A percentile compares a stretch with the other conserved stretches of the same genome.
Evolutionary conservation across 169 alveolate genomes (phyloP).

Genomic region (Cryptosporidium baileyi): DNA sequence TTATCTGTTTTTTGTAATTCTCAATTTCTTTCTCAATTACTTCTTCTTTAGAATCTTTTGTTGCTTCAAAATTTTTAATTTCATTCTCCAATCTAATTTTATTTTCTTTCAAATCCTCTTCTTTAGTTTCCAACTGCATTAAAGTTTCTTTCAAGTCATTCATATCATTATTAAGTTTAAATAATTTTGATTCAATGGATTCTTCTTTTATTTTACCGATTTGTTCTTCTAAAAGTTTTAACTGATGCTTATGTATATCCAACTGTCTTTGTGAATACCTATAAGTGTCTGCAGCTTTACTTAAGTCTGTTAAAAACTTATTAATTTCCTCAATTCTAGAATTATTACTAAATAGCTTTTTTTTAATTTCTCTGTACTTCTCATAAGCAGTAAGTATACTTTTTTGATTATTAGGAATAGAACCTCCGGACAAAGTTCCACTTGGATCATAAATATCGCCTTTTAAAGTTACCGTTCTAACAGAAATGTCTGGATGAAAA

Average conservation of each 20-base stretch:
- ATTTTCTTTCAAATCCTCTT: conserved; percentile 70
- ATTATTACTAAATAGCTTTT: conserved; percentile 19
- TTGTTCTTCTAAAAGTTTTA: conserved; percentile 73
- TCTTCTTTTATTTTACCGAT: conserved; percentile 67
- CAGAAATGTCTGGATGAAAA: conserved; percentile 69
- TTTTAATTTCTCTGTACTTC: conserved; percentile 24
- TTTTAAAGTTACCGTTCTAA: conserved; percentile 77
- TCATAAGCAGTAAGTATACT: conserved; percentile 26
- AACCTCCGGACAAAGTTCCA: conserved; percentile 81
- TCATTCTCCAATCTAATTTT: conserved; percentile 70
- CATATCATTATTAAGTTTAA: not conserved
- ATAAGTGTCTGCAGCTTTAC: conserved; percentile 44
- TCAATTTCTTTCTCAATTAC: conserved; percentile 71
- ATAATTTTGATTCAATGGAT: conserved; percentile 44
- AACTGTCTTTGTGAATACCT: conserved; percentile 12
- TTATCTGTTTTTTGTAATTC: conserved; percentile 70
- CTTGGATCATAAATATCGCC: conserved; percentile 81
- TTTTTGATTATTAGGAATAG: not conserved
- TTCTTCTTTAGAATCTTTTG: conserved; percentile 74
- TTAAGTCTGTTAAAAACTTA: not conserved
- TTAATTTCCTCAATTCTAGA: conserved; percentile 63
- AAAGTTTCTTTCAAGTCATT: not conserved
- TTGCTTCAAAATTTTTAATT: conserved; percentile 71
- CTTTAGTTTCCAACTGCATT: conserved; percentile 20
- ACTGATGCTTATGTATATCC: conserved; percentile 53